Conservation (phyloP, 768 basidiomycete genomes). For the Agaricus blazei region DNA sequence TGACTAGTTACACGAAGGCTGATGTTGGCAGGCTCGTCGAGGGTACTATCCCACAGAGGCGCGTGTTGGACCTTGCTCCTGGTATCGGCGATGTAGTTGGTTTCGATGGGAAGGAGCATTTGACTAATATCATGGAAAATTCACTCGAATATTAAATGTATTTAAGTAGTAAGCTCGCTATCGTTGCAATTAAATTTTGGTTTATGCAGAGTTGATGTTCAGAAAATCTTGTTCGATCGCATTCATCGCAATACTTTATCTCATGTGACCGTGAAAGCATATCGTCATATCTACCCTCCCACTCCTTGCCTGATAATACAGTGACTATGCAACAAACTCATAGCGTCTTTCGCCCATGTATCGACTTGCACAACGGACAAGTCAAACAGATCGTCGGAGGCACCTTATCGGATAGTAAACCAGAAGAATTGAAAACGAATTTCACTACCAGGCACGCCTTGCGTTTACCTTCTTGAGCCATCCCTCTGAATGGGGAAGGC, state of each 20-base stretch:
- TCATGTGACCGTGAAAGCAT: constrained; percentile 4
- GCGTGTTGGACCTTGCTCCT: constrained; percentile 91
- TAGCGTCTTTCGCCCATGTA: constrained; percentile 86
- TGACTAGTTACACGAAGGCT: constrained; percentile 48
- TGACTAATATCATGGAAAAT: constrained; percentile 74
- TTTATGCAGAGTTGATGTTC: no score
- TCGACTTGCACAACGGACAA: constrained; percentile 91
- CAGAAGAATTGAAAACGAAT: constrained; percentile 71
- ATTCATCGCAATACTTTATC: not conserved
- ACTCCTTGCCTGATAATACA: not conserved
- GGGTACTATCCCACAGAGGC: constrained; percentile 87
- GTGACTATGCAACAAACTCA: not conserved
- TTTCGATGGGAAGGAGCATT: constrained; percentile 78
- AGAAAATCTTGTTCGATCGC: not conserved
- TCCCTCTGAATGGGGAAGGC: not conserved
- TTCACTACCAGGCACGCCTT: constrained; percentile 77
- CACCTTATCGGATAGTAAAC: constrained; percentile 68
- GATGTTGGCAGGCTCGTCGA: constrained; percentile 79
- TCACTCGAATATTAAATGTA: constrained; percentile 63
- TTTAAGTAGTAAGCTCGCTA: no score
- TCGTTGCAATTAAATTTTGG: no score
- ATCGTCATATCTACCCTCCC: not conserved
- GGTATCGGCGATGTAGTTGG: constrained; percentile 80
- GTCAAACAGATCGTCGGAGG: constrained; percentile 99
- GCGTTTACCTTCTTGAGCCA: not conserved